Conservation (phyloP, 345 rosid species). For the Bretschneidera sinensis region DNA sequence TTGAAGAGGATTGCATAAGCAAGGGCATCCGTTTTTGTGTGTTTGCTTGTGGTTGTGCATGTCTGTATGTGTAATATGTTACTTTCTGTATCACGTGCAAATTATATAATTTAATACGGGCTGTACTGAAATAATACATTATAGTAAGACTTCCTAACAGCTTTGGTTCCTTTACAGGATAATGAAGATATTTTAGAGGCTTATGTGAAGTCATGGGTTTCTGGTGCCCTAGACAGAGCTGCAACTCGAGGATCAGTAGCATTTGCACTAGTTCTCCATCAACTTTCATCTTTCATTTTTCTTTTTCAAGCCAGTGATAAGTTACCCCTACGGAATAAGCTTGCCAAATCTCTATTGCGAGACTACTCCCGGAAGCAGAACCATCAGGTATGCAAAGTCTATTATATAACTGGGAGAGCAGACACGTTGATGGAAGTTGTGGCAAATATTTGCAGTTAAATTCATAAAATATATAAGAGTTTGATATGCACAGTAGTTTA, state of each 20-base stretch:
- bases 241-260: slow-evolving; percentile 58
- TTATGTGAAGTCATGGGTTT: slow-evolving; percentile 71
- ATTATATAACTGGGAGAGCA: not conserved
- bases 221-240: slow-evolving; percentile 76
- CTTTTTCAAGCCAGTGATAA: slow-evolving; percentile 22
- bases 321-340: slow-evolving; percentile 41
- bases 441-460: no score
- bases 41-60: not conserved
- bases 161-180: slow-evolving; percentile 38
- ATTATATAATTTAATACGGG: no score
- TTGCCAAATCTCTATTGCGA: slow-evolving; percentile 60
- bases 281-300: slow-evolving; percentile 60
- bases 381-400: slow-evolving; percentile 50
- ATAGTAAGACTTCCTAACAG: not conserved
- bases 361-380: slow-evolving; percentile 55
- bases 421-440: not conserved
- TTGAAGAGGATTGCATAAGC: not conserved
- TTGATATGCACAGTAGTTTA: no score
- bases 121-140: no score
- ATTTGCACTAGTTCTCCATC: slow-evolving; percentile 55
- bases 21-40: not conserved
- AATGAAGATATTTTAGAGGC: slow-evolving; percentile 67
- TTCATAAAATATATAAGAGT: no score
- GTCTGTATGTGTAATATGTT: not conserved
- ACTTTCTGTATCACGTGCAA: not conserved